Evolutionary conservation across 176 grass and related monocot species (phyloP).

Genomic region (Panicum miliaceum): DNA sequence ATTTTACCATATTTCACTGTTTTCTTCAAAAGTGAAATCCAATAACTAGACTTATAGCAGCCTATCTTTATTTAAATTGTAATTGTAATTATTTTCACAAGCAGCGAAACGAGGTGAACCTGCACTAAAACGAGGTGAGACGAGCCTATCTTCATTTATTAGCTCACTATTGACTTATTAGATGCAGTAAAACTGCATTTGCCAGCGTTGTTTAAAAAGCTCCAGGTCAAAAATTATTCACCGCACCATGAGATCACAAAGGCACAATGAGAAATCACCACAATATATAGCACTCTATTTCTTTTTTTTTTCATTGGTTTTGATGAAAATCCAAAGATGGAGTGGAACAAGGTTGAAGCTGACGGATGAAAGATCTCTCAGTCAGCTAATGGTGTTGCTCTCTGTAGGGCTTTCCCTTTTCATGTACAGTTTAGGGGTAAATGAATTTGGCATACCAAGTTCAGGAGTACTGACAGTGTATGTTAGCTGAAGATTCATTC

Average conservation of each 20-base stretch:
- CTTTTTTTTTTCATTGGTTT: slow-evolving; percentile 26
- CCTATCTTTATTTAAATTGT: background rate
- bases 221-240: slow-evolving; percentile 7
- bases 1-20: background rate
- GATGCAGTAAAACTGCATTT: background rate
- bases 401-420: slow-evolving; percentile 48
- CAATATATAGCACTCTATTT: slow-evolving; percentile 36
- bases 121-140: no score
- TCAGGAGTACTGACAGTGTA: slow-evolving; percentile 41
- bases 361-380: slow-evolving; percentile 39
- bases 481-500: slow-evolving; percentile 57
- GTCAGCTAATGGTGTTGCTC: slow-evolving; percentile 42
- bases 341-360: slow-evolving; percentile 36
- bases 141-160: no score
- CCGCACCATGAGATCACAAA: background rate
- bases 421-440: slow-evolving; percentile 64
- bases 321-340: slow-evolving; percentile 17
- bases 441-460: slow-evolving; percentile 46
- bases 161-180: background rate
- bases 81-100: background rate
- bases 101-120: background rate
- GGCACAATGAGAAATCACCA: slow-evolving; percentile 5
- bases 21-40: background rate
- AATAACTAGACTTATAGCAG: background rate
- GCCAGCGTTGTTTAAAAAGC: background rate